Evolutionary conservation across 441 rosid genomes (phyloP).

Genomic region (Rhodomyrtus psidioides): DNA sequence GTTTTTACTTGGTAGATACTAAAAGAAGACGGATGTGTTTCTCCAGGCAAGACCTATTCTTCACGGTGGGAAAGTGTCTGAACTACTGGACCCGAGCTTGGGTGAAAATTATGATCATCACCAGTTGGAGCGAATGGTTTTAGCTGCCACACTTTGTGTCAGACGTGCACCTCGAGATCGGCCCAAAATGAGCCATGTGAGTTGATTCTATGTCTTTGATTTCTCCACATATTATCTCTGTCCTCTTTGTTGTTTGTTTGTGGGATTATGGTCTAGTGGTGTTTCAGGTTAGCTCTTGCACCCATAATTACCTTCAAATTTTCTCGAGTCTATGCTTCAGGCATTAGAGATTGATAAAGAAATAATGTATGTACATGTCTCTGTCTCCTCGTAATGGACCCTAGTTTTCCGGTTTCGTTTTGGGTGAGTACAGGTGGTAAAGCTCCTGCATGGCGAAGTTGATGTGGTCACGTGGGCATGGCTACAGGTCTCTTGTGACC

Average conservation of each 20-base stretch:
- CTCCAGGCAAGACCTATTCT: conserved; percentile 58
- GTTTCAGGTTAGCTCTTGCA: too few species aligned
- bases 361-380: too few species aligned
- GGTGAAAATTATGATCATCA: conserved; percentile 23
- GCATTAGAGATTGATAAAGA: too few species aligned
- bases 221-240: too few species aligned
- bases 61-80: conserved; percentile 35
- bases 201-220: not conserved
- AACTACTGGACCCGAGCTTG: conserved; percentile 46
- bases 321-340: too few species aligned
- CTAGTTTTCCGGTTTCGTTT: not conserved
- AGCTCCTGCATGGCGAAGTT: conserved; percentile 47
- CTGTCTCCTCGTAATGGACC: not conserved
- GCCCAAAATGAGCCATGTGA: conserved; percentile 58
- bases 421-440: conserved; percentile 27
- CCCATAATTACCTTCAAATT: too few species aligned
- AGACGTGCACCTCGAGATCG: conserved; percentile 54
- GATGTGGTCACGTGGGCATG: conserved; percentile 37
- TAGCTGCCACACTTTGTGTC: conserved; percentile 63
- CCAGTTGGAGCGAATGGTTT: conserved; percentile 47
- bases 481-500: conserved; percentile 37
- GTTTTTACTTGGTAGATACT: not conserved
- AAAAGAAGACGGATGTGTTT: not conserved
- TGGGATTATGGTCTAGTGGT: too few species aligned
- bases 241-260: too few species aligned